A percentile compares a stretch with the other conserved stretches of the same genome.
Conservation (phyloP, 1,284 basidiomycete genomes). For the Entoloma clypeatum region DNA sequence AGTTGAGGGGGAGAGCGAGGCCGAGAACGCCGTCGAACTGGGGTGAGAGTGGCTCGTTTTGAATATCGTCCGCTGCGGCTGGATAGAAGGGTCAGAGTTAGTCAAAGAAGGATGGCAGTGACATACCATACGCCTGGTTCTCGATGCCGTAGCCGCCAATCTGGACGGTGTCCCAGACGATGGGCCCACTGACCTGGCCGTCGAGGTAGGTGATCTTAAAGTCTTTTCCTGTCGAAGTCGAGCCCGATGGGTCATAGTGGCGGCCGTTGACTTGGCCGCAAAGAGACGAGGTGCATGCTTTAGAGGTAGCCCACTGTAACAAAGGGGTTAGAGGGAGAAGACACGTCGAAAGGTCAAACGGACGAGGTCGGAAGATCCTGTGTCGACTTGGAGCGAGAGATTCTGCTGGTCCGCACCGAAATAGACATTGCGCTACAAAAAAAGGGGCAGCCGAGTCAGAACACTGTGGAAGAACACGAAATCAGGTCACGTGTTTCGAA, state of each 20-base stretch:
- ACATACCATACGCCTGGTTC: constrained; percentile 60
- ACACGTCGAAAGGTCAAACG: constrained; percentile 22
- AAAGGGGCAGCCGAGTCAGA: too few species aligned
- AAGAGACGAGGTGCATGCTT: constrained; percentile 44
- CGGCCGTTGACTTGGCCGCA: constrained; percentile 43
- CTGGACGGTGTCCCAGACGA: constrained; percentile 61
- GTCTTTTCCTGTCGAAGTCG: constrained; percentile 34
- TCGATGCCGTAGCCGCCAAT: constrained; percentile 54
- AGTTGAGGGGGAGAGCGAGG: constrained; percentile 66
- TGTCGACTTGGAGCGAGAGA: constrained; percentile 65
- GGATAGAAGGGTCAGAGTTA: constrained; percentile 7
- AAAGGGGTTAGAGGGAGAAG: constrained; percentile 4
- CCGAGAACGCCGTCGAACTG: constrained; percentile 65
- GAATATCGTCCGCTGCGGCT: constrained; percentile 54
- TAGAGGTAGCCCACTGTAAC: constrained; percentile 60
- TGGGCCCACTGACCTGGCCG: constrained; percentile 53
- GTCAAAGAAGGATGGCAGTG: background rate
- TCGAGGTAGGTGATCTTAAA: constrained; percentile 56
- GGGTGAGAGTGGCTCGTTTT: constrained; percentile 49
- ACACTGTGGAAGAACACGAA: too few species aligned
- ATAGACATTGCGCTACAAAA: too few species aligned
- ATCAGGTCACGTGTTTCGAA: too few species aligned
- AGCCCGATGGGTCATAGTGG: constrained; percentile 52
- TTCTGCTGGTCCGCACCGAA: constrained; percentile 33
- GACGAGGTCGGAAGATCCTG: constrained; percentile 73